A percentile compares a stretch with the other conserved stretches of the same genome.
phyloP scores from a whole-genome alignment of 164 flowering plant genomes.

The Stephania japonica region DNA sequence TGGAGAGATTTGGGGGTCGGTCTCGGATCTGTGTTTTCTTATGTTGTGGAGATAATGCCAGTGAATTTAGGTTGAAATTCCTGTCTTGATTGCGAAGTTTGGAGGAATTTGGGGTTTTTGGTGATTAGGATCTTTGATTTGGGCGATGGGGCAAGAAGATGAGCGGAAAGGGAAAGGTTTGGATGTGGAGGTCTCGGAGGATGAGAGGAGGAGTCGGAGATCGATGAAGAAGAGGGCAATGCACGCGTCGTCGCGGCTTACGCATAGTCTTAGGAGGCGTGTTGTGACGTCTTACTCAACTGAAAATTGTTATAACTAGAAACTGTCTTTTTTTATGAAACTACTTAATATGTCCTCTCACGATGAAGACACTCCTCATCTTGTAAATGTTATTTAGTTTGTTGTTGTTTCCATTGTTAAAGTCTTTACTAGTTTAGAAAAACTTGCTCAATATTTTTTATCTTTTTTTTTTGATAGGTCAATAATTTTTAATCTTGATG shows the following conservation, averaged over 20 bases:
- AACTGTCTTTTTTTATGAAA: too few relatives aligned
- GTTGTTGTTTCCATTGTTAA: too few relatives aligned
- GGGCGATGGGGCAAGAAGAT: conserved; percentile 28
- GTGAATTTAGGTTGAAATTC: conserved; percentile 5
- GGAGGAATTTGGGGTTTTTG: background rate
- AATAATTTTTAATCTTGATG: too few relatives aligned
- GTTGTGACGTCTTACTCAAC: too few relatives aligned
- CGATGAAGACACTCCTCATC: too few relatives aligned
- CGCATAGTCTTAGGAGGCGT: conserved; percentile 42
- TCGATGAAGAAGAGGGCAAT: conserved; percentile 64
- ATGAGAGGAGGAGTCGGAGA: conserved; percentile 51
- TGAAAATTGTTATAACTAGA: too few relatives aligned
- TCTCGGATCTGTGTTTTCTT: background rate
- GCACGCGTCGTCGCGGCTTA: conserved; percentile 50
- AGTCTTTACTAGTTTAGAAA: too few relatives aligned
- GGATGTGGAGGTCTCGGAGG: conserved; percentile 47
- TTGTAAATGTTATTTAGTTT: too few relatives aligned
- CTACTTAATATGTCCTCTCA: too few relatives aligned
- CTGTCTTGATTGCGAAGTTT: background rate
- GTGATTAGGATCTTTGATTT: background rate
- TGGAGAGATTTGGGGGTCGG: conserved; percentile 7
- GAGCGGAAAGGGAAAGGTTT: conserved; percentile 29
- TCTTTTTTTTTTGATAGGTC: too few relatives aligned
- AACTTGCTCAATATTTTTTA: too few relatives aligned
- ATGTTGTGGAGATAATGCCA: conserved; percentile 11